Percentiles rank a stretch among this genome's conserved stretches.
Conservation (phyloP, 495 filamentous ascomycete species). For the Xylaria scruposa region DNA sequence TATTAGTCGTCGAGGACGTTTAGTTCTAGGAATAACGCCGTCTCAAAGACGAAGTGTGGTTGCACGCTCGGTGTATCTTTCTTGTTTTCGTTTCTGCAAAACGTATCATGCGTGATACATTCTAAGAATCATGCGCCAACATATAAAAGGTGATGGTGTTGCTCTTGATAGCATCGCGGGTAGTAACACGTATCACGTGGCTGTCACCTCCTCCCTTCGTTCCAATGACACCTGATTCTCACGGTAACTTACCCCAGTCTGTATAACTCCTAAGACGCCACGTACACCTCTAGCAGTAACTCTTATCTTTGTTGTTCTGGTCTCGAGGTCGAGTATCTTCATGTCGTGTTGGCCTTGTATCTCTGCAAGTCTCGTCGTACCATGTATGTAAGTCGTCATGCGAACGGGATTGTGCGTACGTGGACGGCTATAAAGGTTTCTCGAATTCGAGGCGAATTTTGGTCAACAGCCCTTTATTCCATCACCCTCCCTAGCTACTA, state of each 20-base stretch:
- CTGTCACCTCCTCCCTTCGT: slow-evolving; percentile 2
- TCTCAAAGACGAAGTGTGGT: slow-evolving; percentile 10
- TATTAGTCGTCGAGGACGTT: neutral
- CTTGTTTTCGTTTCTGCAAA: slow-evolving; percentile 3
- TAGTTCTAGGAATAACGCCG: neutral
- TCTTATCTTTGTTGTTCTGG: neutral
- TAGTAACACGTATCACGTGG: slow-evolving; percentile 6
- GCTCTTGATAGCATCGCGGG: neutral
- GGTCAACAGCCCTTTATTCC: neutral
- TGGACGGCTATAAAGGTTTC: neutral
- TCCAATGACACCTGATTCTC: slow-evolving; percentile 11
- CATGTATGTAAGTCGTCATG: slow-evolving; percentile 5
- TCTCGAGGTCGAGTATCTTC: slow-evolving; percentile 2
- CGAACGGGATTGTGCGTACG: neutral
- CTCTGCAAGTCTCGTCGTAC: slow-evolving; percentile 3
- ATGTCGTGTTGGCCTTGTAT: slow-evolving; percentile 8
- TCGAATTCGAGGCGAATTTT: neutral
- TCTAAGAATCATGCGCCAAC: neutral
- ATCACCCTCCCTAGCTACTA: neutral
- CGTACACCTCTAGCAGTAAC: neutral
- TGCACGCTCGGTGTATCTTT: neutral
- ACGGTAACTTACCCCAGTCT: slow-evolving; percentile 7
- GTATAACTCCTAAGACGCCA: slow-evolving; percentile 13
- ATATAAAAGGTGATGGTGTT: neutral
- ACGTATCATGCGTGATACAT: slow-evolving; percentile 2